Percentiles rank a stretch among this genome's conserved stretches.
phyloP scores from a whole-genome alignment of 257 asterid genomes.

The Solanum virginianum region DNA sequence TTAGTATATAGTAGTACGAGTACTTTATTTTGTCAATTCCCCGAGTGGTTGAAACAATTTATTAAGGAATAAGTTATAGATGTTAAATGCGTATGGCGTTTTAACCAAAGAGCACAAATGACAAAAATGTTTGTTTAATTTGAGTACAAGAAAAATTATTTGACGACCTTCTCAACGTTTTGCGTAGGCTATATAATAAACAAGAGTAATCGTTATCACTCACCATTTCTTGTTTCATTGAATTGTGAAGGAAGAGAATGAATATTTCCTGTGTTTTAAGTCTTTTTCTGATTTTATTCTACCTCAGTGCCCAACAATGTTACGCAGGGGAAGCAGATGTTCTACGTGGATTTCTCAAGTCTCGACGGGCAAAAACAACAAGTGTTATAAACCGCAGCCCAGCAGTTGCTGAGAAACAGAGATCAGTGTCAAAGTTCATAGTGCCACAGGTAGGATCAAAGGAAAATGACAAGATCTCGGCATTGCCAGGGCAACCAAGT shows the following conservation, averaged over 20 bases:
- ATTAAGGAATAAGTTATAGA: neutral
- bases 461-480: slow-evolving; percentile 25
- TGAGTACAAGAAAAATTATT: neutral
- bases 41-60: too few species aligned
- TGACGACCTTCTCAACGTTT: neutral
- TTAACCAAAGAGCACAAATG: neutral
- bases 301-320: neutral
- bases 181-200: neutral
- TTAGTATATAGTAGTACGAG: neutral
- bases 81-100: neutral
- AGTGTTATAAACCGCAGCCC: neutral
- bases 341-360: neutral
- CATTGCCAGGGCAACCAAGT: slow-evolving; percentile 29
- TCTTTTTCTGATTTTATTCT: neutral
- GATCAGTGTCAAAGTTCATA: neutral
- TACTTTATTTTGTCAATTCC: too few species aligned
- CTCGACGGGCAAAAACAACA: neutral
- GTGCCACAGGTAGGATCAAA: slow-evolving; percentile 1
- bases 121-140: neutral
- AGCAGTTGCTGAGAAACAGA: neutral
- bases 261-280: neutral
- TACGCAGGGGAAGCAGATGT: neutral
- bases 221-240: neutral
- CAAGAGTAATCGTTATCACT: neutral
- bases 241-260: neutral